Evolutionary conservation across 768 basidiomycete species (phyloP), one percentile per base, ranked within the genome.

Genomic region (Amanita thiersii): DNA sequence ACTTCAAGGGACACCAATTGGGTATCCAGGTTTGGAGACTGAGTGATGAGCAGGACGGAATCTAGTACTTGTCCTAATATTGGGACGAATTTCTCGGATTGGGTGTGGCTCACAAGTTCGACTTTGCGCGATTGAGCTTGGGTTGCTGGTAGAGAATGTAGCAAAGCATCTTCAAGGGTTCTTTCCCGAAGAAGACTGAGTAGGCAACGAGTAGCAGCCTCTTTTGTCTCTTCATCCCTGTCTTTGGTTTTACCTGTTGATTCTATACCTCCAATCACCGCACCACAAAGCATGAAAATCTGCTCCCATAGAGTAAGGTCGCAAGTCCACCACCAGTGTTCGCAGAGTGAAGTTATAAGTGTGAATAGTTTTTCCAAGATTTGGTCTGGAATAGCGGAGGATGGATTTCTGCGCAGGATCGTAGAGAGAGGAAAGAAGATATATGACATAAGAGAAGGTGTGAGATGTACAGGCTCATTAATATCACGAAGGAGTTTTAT

Each of bases 401-500:
- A 72, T 11, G 72, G 52, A 56, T 92, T 89, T 23, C 86, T 79
- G 37, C 84, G 80, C 25, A 97, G 70, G 37, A 96, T 77, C 20
- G 80, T 76, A 2, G 90, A 90, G 29, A 97, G 58, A 2, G 94
- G 94, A 51, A 90, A 85, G 61, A 93, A 87, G 20, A 79, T 66
- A 58, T 97, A 98, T 33, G 84, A 81, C 32, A 89, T 75, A 36
- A 91, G 68, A 11, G 74, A 72, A 0, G 74, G 55, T 1, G 73
- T 66, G 25, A 89, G 68, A 19, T 49, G 43, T 43, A 29, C 20
- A 3, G 43, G 26, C 12, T 15, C n/a, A 3, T 56, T 39, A 25
- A 52, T 45, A 5, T 58, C 57, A 5, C 64, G 59, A 31, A 91
- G 63, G 5, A 61, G 58, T 5, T 56, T 52, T 40, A 72, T 56